These are phyloP conservation scores for Hygrophila difformis DNA, from an alignment of 257 asterid genomes.

Conservation along the genomic window DNA sequence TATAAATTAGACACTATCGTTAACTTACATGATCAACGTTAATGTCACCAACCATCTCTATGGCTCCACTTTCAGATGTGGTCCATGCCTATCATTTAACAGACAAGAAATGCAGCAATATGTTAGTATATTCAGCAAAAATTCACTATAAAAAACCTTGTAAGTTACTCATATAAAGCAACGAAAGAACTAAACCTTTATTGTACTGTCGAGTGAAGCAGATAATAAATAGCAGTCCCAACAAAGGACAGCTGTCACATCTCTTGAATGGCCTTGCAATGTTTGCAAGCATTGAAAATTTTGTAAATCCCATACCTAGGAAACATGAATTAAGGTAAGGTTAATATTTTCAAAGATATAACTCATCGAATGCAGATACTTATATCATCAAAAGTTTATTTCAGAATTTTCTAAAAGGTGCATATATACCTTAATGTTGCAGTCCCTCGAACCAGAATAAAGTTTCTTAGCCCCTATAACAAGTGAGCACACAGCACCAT, in stretches of 20 bases:
- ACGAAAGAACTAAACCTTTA: conserved; percentile 31
- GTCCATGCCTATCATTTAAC: conserved; percentile 29
- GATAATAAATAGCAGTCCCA: conserved; percentile 44
- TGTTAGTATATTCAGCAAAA: neutral
- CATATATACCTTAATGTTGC: conserved; percentile 40
- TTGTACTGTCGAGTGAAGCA: conserved; percentile 51
- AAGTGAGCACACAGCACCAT: conserved; percentile 31
- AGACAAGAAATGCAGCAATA: neutral
- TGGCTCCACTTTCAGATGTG: conserved; percentile 26
- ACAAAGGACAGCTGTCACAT: conserved; percentile 42
- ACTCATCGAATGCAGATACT: too few species aligned
- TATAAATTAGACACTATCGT: neutral
- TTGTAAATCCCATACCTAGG: conserved; percentile 56
- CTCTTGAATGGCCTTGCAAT: conserved; percentile 35
- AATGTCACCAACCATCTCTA: conserved; percentile 29
- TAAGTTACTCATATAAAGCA: neutral
- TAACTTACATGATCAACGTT: conserved; percentile 33
- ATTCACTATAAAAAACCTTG: neutral
- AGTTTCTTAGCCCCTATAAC: conserved; percentile 36
- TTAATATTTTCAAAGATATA: too few species aligned
- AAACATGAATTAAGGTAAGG: neutral
- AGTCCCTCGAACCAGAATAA: conserved; percentile 50
- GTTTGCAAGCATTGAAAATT: conserved; percentile 45
- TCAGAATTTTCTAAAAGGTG: neutral
- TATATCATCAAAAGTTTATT: too few species aligned